Evolutionary conservation across 2,329 filamentous ascomycete species (phyloP).

Genomic region (Nemania sp.): DNA sequence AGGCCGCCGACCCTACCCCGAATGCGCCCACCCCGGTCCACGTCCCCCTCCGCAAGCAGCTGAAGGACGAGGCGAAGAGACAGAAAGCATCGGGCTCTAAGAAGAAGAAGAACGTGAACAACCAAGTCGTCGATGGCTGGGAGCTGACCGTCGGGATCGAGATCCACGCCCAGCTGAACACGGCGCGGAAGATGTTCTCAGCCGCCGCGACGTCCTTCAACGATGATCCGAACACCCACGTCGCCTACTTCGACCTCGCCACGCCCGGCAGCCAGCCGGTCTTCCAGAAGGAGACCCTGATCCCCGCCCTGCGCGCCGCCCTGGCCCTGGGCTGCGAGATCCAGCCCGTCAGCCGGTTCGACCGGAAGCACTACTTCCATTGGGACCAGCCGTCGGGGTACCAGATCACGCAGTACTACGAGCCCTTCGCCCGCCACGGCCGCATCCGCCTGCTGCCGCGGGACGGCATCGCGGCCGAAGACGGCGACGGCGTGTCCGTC

Average conservation of each 20-base stretch:
- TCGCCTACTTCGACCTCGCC: conserved; percentile 85
- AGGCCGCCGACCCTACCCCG: conserved; percentile 33
- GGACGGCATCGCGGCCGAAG: conserved; percentile 78
- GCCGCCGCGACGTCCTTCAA: conserved; percentile 67
- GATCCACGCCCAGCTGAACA: conserved; percentile 95
- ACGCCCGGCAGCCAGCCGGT: conserved; percentile 86
- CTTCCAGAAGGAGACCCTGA: conserved; percentile 80
- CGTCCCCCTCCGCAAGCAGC: conserved; percentile 69
- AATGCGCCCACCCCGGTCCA: conserved; percentile 31
- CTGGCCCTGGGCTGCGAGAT: conserved; percentile 81
- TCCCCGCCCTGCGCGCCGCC: conserved; percentile 90
- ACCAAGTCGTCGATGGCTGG: conserved; percentile 71
- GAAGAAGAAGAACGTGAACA: conserved; percentile 51
- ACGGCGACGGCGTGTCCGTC: conserved; percentile 71
- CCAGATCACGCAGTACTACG: conserved; percentile 96
- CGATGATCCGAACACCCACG: conserved; percentile 79
- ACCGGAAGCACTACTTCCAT: conserved; percentile 98
- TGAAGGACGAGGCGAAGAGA: conserved; percentile 69
- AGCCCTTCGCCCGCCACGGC: conserved; percentile 72
- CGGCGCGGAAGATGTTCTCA: conserved; percentile 87
- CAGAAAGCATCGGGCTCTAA: conserved; percentile 49
- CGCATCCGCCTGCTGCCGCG: conserved; percentile 69
- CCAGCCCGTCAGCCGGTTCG: conserved; percentile 79
- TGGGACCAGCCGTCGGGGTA: conserved; percentile 97
- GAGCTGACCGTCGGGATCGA: conserved; percentile 95